Base-by-base conservation (phyloP, 305 asterid species). In the Coffea humblotiana region DNA sequence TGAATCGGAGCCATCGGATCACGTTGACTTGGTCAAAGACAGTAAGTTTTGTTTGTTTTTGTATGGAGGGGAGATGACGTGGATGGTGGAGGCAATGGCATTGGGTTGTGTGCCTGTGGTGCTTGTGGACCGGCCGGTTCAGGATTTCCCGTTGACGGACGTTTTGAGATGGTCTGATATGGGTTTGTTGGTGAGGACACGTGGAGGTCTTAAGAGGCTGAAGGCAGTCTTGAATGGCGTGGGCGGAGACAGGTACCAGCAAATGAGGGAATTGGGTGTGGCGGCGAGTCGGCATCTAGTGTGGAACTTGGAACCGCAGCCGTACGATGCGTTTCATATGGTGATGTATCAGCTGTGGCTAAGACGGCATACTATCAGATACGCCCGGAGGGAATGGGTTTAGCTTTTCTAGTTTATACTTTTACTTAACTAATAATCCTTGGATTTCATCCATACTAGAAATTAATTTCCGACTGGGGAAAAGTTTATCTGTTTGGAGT, bases 341-440 rank as follows among this genome's bases (percentile, higher is more conserved):
- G 91, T 92, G 80, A 84, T 95, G 80, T 92, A 95, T 90, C 97
- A 95, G 87, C 89, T 93, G 78, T 94, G 99, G 99, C 84, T 85
- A 66, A 86, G 97, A 82, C 89, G 99, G 51, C 99, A 95, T 72
- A 91, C 92, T 11, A 82, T 93, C 23, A 83, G 99, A 87, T 95
- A 95, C 83, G 83, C 91, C 5, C 90, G 92, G 73, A 85, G 97
- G 84, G 91, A 87, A 54, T 86, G 78, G 19, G 77, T 58, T 18
- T 80, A 81, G 70, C 21, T 2, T 16, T 11, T 49, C 19, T 6
- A 8, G 12, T 21, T 21, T 11, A 9, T 4, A n/a, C 2, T 60
- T 8, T 60, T 0, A 25, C 25, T 61, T 14, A 61, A n/a, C 37
- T n/a, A 63, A 13, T 37, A 37, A 37, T 37, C 43, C 2, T 3